A percentile compares a stretch with the other conserved stretches of the same genome.
Conservation (phyloP, 2,329 filamentous ascomycete genomes). For the Bimuria novae-zelandiae region DNA sequence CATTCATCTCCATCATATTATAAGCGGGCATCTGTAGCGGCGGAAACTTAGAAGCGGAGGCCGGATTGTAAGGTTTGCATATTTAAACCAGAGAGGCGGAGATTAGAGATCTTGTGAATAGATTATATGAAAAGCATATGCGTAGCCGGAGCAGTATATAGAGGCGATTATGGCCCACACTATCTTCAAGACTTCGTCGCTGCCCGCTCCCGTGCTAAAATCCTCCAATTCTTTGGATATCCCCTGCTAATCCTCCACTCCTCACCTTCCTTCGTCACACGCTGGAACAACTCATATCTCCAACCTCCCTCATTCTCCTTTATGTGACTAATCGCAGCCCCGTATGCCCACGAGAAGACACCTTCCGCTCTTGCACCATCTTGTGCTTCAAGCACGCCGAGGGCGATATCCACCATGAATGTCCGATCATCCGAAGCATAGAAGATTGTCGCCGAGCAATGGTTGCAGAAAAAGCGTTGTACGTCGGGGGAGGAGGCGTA, state of each 20-base stretch:
- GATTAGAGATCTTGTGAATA: not conserved
- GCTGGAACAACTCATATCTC: slow-evolving; percentile 44
- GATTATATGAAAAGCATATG: too few species aligned
- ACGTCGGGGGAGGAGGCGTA: slow-evolving; percentile 53
- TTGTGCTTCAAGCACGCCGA: slow-evolving; percentile 52
- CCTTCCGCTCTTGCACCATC: slow-evolving; percentile 55
- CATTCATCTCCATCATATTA: too few species aligned
- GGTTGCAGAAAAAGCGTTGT: slow-evolving; percentile 56
- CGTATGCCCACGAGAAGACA: slow-evolving; percentile 51
- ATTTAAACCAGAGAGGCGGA: not conserved
- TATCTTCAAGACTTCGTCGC: not conserved
- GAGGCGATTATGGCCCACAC: not conserved
- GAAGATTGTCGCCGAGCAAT: slow-evolving; percentile 55
- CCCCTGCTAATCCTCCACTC: slow-evolving; percentile 41
- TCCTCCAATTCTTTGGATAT: slow-evolving; percentile 43
- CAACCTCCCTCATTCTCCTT: slow-evolving; percentile 49
- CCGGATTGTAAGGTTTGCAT: too few species aligned
- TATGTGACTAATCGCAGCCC: slow-evolving; percentile 23
- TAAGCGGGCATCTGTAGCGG: too few species aligned
- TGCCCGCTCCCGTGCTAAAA: slow-evolving; percentile 22
- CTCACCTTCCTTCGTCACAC: slow-evolving; percentile 42
- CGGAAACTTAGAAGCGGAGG: too few species aligned
- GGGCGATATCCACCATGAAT: slow-evolving; percentile 50
- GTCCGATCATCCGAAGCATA: slow-evolving; percentile 49
- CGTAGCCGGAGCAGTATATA: not conserved